Percentiles rank a stretch among this genome's conserved stretches.
Evolutionary conservation across 2,329 filamentous ascomycete genomes (phyloP).

Genomic region (Exophiala phaeomuriformis): DNA sequence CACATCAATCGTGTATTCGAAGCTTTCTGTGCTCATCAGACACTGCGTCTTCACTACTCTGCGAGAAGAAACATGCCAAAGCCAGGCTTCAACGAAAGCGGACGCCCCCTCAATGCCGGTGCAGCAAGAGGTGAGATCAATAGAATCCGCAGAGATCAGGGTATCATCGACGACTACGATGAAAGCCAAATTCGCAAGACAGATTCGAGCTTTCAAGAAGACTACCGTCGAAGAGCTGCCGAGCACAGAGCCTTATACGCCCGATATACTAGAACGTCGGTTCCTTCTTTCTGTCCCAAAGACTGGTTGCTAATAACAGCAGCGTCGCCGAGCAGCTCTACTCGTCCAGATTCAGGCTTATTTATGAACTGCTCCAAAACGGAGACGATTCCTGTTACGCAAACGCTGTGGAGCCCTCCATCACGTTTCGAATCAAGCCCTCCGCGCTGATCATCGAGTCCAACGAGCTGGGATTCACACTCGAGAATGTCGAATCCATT

Average conservation of each 20-base stretch:
- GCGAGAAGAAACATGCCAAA: constrained; percentile 3
- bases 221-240: constrained; percentile 5
- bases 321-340: constrained; percentile 16
- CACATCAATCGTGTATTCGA: too few relatives aligned
- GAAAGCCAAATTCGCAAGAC: constrained; percentile 7
- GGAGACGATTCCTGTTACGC: constrained; percentile 33
- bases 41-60: too few relatives aligned
- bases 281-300: background rate
- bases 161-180: constrained; percentile 5
- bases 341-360: constrained; percentile 18
- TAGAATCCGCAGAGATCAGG: constrained; percentile 4
- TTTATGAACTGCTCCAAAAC: constrained; percentile 33
- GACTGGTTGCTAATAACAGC: constrained; percentile 1
- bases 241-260: constrained; percentile 1
- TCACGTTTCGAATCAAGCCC: constrained; percentile 12
- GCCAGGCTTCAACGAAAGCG: constrained; percentile 6
- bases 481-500: constrained; percentile 34
- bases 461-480: constrained; percentile 39
- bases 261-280: constrained; percentile 10
- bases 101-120: constrained; percentile 1
- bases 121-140: constrained; percentile 10
- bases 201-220: constrained; percentile 5
- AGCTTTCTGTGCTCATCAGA: too few relatives aligned
- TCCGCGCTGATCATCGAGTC: constrained; percentile 13
- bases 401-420: constrained; percentile 1